A percentile compares a stretch with the other conserved stretches of the same genome.
phyloP scores from a whole-genome alignment of 441 rosid species.

The Arabidopsis hybrid region DNA sequence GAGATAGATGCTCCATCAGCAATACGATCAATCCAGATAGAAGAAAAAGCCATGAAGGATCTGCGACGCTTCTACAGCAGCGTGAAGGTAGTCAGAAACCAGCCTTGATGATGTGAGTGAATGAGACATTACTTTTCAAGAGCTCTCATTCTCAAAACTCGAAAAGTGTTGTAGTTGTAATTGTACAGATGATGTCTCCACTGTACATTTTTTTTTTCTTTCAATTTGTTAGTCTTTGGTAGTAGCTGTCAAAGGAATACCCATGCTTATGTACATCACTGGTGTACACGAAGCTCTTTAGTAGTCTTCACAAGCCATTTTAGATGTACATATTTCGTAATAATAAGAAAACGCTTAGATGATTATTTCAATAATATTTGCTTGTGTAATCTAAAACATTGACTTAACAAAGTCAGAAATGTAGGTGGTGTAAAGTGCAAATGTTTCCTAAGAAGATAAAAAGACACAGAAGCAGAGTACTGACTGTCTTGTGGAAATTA shows the following conservation, averaged over 20 bases:
- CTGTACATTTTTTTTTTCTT: conserved; percentile 23
- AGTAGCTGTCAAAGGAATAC: conserved; percentile 9
- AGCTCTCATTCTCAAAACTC: conserved; percentile 26
- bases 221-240: conserved; percentile 7
- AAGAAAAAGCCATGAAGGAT: conserved; percentile 97
- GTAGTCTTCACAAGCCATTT: conserved; percentile 22
- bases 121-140: conserved; percentile 13
- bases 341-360: conserved; percentile 16
- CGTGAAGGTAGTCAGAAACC: conserved; percentile 82
- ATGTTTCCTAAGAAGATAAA: no score
- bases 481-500: no score
- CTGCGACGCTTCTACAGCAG: conserved; percentile 88
- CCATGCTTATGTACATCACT: conserved; percentile 34
- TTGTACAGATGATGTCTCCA: conserved; percentile 41
- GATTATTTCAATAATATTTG: not conserved
- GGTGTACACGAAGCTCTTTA: conserved; percentile 37
- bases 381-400: not conserved
- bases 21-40: conserved; percentile 90
- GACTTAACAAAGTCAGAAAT: no score
- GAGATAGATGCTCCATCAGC: conserved; percentile 78
- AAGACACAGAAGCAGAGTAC: no score
- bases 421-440: no score
- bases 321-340: conserved; percentile 17
- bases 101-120: conserved; percentile 49
- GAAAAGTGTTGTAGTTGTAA: conserved; percentile 39